phyloP scores from a whole-genome alignment of 2,329 filamentous ascomycete species.

The Fonsecaea nubica region DNA sequence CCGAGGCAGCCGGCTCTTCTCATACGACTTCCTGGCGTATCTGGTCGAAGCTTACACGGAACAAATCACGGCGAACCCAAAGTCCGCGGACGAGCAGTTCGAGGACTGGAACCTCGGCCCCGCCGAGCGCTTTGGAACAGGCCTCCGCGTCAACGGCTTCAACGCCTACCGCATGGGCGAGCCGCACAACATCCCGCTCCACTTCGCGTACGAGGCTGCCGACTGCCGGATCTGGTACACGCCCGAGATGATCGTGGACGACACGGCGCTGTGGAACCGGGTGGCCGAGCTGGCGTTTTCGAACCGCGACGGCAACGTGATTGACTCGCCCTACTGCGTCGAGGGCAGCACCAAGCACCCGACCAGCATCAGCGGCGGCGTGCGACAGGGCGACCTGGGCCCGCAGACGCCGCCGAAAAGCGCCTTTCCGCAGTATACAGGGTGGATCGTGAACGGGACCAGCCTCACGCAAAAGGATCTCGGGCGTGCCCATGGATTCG shows the following conservation, averaged over 20 bases:
- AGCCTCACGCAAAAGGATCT: slow-evolving; percentile 2
- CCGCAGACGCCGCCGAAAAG: slow-evolving; percentile 8
- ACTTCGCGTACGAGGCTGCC: slow-evolving; percentile 60
- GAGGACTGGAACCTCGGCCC: neutral
- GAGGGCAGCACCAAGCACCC: slow-evolving; percentile 26
- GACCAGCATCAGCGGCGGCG: slow-evolving; percentile 15
- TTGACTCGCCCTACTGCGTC: slow-evolving; percentile 18
- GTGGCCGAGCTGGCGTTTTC: slow-evolving; percentile 27
- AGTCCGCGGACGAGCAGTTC: neutral
- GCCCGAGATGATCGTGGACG: slow-evolving; percentile 19
- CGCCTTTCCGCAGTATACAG: slow-evolving; percentile 7
- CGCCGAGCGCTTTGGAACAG: neutral
- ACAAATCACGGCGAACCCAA: neutral
- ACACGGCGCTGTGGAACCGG: slow-evolving; percentile 15
- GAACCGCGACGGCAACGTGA: slow-evolving; percentile 4
- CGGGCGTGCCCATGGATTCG: neutral
- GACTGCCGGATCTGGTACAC: slow-evolving; percentile 57
- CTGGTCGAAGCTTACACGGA: neutral
- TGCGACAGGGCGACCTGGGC: slow-evolving; percentile 3
- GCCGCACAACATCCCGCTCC: slow-evolving; percentile 51
- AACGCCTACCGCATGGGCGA: slow-evolving; percentile 54
- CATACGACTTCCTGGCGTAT: neutral
- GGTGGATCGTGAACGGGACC: slow-evolving; percentile 10
- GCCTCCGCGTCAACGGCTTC: neutral
- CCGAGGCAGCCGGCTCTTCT: slow-evolving; percentile 53